Evolutionary conservation across 1,139 yeast species (phyloP), one percentile per base, ranked within the genome.

Genomic region (Geotrichum macrosporum): DNA sequence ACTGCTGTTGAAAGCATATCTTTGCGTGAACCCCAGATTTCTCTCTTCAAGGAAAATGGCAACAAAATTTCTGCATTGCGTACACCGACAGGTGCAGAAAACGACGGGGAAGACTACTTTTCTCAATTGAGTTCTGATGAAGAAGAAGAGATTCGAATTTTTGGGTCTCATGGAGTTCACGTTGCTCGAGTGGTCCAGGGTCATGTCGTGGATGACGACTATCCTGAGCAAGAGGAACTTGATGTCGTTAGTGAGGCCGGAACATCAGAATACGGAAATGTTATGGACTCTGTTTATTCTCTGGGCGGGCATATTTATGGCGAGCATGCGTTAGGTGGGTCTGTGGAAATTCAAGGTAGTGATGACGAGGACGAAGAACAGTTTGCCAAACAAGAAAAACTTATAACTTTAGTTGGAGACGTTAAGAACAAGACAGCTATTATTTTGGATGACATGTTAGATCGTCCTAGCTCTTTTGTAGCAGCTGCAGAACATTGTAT

Each of bases 401-500:
- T 89, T 62, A 92, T 92, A 63, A 92, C 98, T 10, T 75, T 92
- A 52, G 99, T 94, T 39, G 99, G 99, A 54, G 94, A 92, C 63
- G 99, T 92, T 41, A 80, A 83, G 55, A 83, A 79, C 58, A 85
- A 84, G 66, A 85, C 94, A 4, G 97, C 97, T 21, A 85, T 92
- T 57, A 85, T 92, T 50, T 74, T 94, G 54, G 98, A 92, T 67
- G 98, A 92, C 65, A 86, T 92, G 94, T 84, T 94, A 58, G 98
- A 92, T 63, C 85, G 94, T 64, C 96, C 96, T 39, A 83, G 83
- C 54, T 81, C 95, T 12, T 89, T 89, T 64, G 84, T 94, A 56
- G 92, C 96, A 34, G 98, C 98, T 41, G 97, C 98, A 24, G 97
- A 94, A 68, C 98, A 89, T 69, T 80, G 94, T 65, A 78, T 94